Percentiles rank a stretch among this genome's conserved stretches.
These are phyloP conservation scores for Wickerhamomyces rabaulensis DNA, from an alignment of 805 yeast genomes.

Conservation along the genomic window DNA sequence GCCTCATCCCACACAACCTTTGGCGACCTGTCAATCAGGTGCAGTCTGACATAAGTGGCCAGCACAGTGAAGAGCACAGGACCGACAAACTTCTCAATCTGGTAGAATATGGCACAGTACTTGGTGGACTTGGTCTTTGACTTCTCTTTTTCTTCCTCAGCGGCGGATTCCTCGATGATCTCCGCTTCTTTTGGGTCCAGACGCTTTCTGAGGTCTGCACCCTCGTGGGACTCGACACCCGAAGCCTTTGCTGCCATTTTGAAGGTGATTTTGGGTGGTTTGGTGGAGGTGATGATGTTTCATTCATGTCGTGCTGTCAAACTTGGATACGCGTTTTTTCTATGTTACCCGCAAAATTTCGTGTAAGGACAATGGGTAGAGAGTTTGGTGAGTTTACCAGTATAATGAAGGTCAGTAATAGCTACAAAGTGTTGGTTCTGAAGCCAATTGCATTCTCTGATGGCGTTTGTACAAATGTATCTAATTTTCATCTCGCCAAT, in stretches of 20 bases:
- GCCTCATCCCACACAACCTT: conserved; percentile 88
- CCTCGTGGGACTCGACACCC: neutral
- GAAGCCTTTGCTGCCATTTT: neutral
- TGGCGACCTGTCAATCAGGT: conserved; percentile 49
- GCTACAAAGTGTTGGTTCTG: neutral
- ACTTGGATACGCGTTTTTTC: neutral
- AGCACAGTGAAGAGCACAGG: conserved; percentile 40
- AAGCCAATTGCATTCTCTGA: neutral
- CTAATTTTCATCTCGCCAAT: neutral
- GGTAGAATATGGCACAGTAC: neutral
- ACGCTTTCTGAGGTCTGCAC: neutral
- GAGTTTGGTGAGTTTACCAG: too few relatives aligned
- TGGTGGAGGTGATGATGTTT: neutral
- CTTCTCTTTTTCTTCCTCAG: neutral
- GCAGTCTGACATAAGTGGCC: conserved; percentile 52
- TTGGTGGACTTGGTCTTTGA: neutral
- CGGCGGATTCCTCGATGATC: neutral
- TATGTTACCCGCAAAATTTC: neutral
- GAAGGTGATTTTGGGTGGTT: neutral
- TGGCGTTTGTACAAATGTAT: neutral
- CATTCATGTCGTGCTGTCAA: neutral
- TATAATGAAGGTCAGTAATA: too few relatives aligned
- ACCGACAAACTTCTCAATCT: conserved; percentile 24
- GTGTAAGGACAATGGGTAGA: neutral
- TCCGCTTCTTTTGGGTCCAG: neutral